These are phyloP conservation scores for Phytopythium montanum DNA, from an alignment of 352 stramenopile genomes.

Conservation along the genomic window DNA sequence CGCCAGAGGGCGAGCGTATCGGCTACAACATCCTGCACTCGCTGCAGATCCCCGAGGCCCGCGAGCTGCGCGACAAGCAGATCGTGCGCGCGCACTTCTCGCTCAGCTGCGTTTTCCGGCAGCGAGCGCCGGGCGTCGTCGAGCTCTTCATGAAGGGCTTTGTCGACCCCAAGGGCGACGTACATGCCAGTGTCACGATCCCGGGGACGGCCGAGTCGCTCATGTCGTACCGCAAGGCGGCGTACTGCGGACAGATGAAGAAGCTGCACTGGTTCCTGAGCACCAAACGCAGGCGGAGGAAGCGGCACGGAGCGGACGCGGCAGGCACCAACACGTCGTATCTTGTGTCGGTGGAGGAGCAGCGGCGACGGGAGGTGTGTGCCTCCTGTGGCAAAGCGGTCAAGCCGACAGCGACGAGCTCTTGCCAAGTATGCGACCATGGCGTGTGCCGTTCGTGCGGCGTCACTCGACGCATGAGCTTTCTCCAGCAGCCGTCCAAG, in stretches of 20 bases:
- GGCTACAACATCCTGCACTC: constrained; percentile 49
- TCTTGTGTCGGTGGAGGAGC: constrained; percentile 2
- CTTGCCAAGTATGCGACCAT: constrained; percentile 18
- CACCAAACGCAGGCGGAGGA: constrained; percentile 14
- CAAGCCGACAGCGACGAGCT: constrained; percentile 2
- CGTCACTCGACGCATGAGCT: constrained; percentile 23
- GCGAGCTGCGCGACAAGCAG: constrained; percentile 17
- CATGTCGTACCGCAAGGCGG: constrained; percentile 19
- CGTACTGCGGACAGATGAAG: constrained; percentile 34
- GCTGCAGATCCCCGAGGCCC: constrained; percentile 35
- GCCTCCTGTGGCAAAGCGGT: constrained; percentile 14
- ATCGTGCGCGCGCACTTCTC: constrained; percentile 41
- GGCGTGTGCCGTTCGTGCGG: constrained; percentile 20
- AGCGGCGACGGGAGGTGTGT: constrained; percentile 12
- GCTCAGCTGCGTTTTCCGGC: constrained; percentile 36
- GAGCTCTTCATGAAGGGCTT: constrained; percentile 37
- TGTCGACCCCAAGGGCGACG: constrained; percentile 20
- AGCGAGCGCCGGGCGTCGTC: constrained; percentile 25
- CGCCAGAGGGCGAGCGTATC: constrained; percentile 23
- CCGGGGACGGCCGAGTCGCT: constrained; percentile 16
- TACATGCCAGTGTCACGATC: constrained; percentile 16
- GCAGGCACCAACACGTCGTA: not conserved
- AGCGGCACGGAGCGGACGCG: not conserved
- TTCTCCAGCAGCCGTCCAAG: constrained; percentile 12
- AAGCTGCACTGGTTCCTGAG: constrained; percentile 30